Percentiles rank a stretch among this genome's conserved stretches.
Evolutionary conservation across 129 eudicot species (phyloP).

Genomic region (Helichrysum umbraculigerum): DNA sequence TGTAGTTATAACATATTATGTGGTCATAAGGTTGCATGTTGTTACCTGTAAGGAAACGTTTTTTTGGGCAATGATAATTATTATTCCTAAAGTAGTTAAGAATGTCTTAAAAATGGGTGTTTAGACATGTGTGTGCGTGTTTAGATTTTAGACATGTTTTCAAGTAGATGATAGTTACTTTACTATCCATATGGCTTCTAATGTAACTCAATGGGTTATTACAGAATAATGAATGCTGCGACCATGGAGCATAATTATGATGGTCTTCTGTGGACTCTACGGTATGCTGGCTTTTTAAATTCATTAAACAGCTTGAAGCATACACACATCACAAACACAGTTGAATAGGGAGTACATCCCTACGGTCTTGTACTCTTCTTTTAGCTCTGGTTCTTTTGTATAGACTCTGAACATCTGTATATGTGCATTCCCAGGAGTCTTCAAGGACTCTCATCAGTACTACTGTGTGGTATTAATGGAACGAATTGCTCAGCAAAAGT

Average conservation of each 20-base stretch:
- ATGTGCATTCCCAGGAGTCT: conserved; percentile 60
- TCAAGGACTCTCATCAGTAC: conserved; percentile 67
- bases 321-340: conserved; percentile 25
- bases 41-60: background rate
- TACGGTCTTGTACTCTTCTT: conserved; percentile 24
- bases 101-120: background rate
- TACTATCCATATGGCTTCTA: conserved; percentile 5
- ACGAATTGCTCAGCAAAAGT: conserved; percentile 34
- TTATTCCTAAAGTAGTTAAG: conserved; percentile 8
- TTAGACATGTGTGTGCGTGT: background rate
- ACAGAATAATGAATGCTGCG: conserved; percentile 77
- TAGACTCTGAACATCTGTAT: conserved; percentile 18
- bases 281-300: conserved; percentile 49
- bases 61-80: background rate
- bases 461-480: conserved; percentile 41
- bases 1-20: conserved; percentile 5
- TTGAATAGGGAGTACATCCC: background rate
- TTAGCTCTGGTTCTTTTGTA: background rate
- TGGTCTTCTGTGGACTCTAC: conserved; percentile 83
- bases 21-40: conserved; percentile 13
- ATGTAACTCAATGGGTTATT: conserved; percentile 23
- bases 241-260: conserved; percentile 80
- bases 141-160: background rate
- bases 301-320: conserved; percentile 8
- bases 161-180: background rate